Evolutionary conservation across 2,329 filamentous ascomycete species (phyloP).

Genomic region (Talaromyces sp.): DNA sequence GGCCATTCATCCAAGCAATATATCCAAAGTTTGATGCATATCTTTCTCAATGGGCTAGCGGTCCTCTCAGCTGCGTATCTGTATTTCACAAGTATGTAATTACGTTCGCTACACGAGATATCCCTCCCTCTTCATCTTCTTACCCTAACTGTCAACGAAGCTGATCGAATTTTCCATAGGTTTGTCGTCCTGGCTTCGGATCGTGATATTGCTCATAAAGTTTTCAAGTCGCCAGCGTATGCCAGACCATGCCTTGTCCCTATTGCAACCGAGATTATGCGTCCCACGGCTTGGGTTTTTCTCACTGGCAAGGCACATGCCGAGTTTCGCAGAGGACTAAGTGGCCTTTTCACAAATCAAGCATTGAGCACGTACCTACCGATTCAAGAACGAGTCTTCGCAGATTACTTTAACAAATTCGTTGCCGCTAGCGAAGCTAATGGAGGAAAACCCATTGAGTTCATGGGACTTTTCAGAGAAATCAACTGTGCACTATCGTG

Average conservation of each 20-base stretch:
- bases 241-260: conserved; percentile 96
- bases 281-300: conserved; percentile 93
- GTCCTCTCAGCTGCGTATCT: conserved; percentile 85
- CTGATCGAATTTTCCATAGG: conserved; percentile 42
- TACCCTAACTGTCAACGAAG: no score
- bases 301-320: conserved; percentile 90
- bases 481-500: conserved; percentile 91
- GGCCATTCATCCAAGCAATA: conserved; percentile 79
- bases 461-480: conserved; percentile 89
- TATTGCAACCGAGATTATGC: conserved; percentile 84
- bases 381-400: conserved; percentile 86
- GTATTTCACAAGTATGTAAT: conserved; percentile 82
- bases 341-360: conserved; percentile 86
- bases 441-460: conserved; percentile 70
- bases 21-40: conserved; percentile 83
- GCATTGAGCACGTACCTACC: conserved; percentile 88
- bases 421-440: conserved; percentile 68
- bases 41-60: conserved; percentile 78
- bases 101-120: not conserved
- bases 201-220: conserved; percentile 90
- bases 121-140: no score
- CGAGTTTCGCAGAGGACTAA: conserved; percentile 94
- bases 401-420: conserved; percentile 77
- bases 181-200: conserved; percentile 98
- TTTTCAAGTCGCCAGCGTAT: conserved; percentile 87